Conservation (phyloP, 164 flowering plant species). For the Buxus sempervirens region DNA sequence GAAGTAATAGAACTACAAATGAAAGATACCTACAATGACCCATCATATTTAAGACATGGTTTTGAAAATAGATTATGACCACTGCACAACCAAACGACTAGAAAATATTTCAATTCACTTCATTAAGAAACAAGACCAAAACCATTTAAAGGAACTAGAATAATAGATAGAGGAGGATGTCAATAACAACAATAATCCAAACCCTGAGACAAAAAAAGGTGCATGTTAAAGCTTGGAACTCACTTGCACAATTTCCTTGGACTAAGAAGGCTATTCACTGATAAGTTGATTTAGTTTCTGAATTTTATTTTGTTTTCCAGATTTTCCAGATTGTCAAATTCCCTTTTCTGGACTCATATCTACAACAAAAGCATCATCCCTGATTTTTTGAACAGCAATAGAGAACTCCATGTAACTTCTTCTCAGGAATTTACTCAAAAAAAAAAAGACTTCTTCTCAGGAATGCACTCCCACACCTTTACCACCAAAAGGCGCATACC, state of each 20-base stretch:
- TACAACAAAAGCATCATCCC: conserved; percentile 59
- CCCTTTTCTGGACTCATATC: too few species aligned
- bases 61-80: too few species aligned
- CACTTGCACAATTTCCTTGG: conserved; percentile 63
- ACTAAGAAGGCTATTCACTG: conserved; percentile 60
- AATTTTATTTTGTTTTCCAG: too few species aligned
- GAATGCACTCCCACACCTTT: conserved; percentile 61
- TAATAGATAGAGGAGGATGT: conserved; percentile 69
- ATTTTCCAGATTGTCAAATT: too few species aligned
- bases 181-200: conserved; percentile 65
- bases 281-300: too few species aligned
- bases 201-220: conserved; percentile 72
- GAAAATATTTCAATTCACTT: background rate
- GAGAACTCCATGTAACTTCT: conserved; percentile 48
- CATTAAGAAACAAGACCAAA: background rate
- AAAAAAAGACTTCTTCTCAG: too few species aligned
- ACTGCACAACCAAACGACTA: background rate
- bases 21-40: too few species aligned
- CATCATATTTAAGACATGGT: too few species aligned
- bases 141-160: background rate
- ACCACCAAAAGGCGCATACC: background rate
- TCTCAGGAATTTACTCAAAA: conserved; percentile 55
- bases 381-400: conserved; percentile 53
- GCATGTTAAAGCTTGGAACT: conserved; percentile 68
- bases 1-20: background rate